These are phyloP conservation scores for Starmerella kuoi DNA, from an alignment of 805 yeast genomes.

Conservation along the genomic window DNA sequence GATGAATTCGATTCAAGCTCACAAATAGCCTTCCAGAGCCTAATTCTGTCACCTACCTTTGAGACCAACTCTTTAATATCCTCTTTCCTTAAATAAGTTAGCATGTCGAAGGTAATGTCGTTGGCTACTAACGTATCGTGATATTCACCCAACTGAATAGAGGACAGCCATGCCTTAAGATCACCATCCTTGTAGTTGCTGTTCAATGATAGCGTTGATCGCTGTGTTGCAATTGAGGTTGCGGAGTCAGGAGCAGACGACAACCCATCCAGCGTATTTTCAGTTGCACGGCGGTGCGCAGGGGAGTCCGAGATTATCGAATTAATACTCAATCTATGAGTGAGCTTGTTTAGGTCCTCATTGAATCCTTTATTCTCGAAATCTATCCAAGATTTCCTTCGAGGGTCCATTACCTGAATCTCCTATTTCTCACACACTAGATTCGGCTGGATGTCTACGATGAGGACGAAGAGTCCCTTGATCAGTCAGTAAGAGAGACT, in stretches of 20 bases:
- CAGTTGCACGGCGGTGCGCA: too few species aligned
- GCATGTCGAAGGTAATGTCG: slow-evolving; percentile 44
- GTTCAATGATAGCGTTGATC: not conserved
- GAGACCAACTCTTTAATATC: slow-evolving; percentile 59
- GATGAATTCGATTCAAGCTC: slow-evolving; percentile 23
- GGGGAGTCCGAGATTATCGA: too few species aligned
- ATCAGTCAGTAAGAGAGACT: too few species aligned
- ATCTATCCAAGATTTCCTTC: not conserved
- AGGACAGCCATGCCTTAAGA: slow-evolving; percentile 6
- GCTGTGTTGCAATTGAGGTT: not conserved
- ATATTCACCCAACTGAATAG: slow-evolving; percentile 21
- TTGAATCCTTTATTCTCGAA: not conserved
- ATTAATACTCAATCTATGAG: not conserved
- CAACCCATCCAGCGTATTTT: too few species aligned
- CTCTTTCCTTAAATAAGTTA: slow-evolving; percentile 48
- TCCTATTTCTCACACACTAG: too few species aligned
- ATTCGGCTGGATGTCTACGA: too few species aligned
- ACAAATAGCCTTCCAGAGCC: slow-evolving; percentile 48
- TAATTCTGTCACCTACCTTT: slow-evolving; percentile 75
- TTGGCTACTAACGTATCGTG: slow-evolving; percentile 30
- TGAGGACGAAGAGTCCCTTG: too few species aligned
- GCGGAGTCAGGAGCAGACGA: slow-evolving; percentile 1
- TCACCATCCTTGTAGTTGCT: not conserved
- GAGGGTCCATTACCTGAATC: too few species aligned
- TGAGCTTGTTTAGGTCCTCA: not conserved